phyloP scores from a whole-genome alignment of 441 rosid genomes.

The Pelargonium cotyledonis region DNA sequence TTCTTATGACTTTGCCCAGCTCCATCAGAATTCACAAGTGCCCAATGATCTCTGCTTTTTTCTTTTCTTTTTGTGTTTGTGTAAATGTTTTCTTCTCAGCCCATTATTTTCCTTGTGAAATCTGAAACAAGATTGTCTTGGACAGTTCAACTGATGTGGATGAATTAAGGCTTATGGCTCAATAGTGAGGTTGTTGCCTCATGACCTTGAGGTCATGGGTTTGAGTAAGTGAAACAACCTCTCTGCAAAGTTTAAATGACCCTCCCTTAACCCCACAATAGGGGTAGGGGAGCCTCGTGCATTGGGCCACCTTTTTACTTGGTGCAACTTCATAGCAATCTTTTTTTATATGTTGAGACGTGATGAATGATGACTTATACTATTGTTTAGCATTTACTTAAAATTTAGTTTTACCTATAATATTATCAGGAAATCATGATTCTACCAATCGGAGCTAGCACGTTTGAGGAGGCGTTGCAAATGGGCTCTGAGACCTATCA shows the following conservation, averaged over 20 bases:
- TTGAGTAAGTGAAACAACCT: no score
- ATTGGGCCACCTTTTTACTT: not conserved
- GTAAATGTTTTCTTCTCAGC: not conserved
- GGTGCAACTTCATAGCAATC: not conserved
- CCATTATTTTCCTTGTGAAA: not conserved
- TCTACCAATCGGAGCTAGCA: conserved; percentile 83
- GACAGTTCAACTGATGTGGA: not conserved
- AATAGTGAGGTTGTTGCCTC: no score
- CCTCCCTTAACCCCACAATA: no score
- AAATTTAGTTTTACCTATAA: not conserved
- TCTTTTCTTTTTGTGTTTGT: not conserved
- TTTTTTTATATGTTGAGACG: not conserved
- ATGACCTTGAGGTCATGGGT: no score
- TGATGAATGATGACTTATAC: not conserved
- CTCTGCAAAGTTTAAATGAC: no score
- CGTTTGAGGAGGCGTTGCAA: conserved; percentile 89
- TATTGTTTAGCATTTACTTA: not conserved
- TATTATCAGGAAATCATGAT: conserved; percentile 74
- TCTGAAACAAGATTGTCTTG: not conserved
- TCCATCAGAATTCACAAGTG: not conserved
- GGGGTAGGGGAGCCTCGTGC: no score
- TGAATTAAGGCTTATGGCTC: not conserved
- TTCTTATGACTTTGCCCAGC: not conserved
- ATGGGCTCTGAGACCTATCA: conserved; percentile 95
- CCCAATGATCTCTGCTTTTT: not conserved